Conservation (phyloP, 202 grass and related monocot species). For the Dendrocalamus latiflorus region DNA sequence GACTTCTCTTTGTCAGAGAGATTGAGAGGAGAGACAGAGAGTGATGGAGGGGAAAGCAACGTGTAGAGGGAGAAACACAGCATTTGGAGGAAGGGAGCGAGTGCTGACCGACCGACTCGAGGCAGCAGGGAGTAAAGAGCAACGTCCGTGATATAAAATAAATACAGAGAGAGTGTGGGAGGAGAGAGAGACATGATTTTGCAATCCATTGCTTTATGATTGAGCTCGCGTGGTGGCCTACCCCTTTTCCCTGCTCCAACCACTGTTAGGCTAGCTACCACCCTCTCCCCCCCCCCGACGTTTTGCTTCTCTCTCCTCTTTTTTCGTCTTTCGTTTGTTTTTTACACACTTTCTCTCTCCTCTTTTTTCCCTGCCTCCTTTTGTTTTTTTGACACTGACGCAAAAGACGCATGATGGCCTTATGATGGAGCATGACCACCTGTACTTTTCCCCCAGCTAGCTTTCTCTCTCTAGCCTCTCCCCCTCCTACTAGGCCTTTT, state of each 20-base stretch:
- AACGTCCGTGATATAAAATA: conserved; percentile 79
- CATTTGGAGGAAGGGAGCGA: too few relatives aligned
- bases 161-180: conserved; percentile 35
- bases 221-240: conserved; percentile 42
- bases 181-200: conserved; percentile 77
- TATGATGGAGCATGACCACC: conserved; percentile 62
- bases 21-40: too few relatives aligned
- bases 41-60: background rate
- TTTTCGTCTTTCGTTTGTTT: too few relatives aligned
- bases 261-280: too few relatives aligned
- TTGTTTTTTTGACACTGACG: conserved; percentile 52
- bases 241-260: conserved; percentile 15
- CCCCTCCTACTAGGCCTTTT: background rate
- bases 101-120: too few relatives aligned
- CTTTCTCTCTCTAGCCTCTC: background rate
- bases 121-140: conserved; percentile 73
- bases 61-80: conserved; percentile 17
- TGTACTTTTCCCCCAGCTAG: too few relatives aligned
- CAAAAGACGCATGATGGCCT: conserved; percentile 76
- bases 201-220: conserved; percentile 99
- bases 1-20: conserved; percentile 80
- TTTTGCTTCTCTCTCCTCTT: too few relatives aligned
- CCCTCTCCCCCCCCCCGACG: too few relatives aligned
- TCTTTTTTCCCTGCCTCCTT: background rate
- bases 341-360: conserved; percentile 15